phyloP scores from a whole-genome alignment of 1,139 yeast species.

The Magnusiomyces fungicola region DNA sequence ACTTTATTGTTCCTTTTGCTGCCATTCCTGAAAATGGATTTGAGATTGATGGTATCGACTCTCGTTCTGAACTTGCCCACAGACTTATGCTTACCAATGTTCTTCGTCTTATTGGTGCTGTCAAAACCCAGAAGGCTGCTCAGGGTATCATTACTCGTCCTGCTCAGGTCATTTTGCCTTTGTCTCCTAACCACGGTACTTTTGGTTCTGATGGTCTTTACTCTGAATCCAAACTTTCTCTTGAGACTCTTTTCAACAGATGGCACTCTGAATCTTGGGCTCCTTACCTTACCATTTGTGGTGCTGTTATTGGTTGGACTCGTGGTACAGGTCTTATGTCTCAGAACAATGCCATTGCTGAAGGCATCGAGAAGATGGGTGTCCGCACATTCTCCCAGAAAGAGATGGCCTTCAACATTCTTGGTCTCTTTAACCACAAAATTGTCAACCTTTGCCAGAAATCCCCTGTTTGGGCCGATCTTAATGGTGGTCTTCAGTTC shows the following conservation, averaged over 20 bases:
- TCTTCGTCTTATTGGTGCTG: constrained; percentile 83
- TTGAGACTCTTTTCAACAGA: constrained; percentile 95
- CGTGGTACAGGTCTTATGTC: constrained; percentile 99
- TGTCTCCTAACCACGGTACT: constrained; percentile 98
- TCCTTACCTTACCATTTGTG: constrained; percentile 88
- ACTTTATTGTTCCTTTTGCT: constrained; percentile 77
- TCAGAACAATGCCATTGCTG: constrained; percentile 94
- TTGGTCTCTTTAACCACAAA: constrained; percentile 87
- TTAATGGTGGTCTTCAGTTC: constrained; percentile 97
- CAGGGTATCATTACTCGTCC: constrained; percentile 78
- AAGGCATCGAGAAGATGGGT: constrained; percentile 91
- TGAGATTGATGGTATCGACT: constrained; percentile 86
- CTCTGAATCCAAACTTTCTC: constrained; percentile 91
- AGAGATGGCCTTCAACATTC: constrained; percentile 97
- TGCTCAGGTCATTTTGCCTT: constrained; percentile 92
- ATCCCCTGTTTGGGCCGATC: constrained; percentile 93
- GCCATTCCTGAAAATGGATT: constrained; percentile 98
- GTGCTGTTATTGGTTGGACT: constrained; percentile 99
- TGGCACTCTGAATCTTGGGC: constrained; percentile 99
- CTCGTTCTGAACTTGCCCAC: constrained; percentile 95
- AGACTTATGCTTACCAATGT: constrained; percentile 96
- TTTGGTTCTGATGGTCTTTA: constrained; percentile 97
- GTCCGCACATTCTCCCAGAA: constrained; percentile 97
- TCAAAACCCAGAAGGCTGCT: constrained; percentile 70
- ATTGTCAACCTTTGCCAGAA: constrained; percentile 83